Base-by-base conservation (phyloP, 2,329 filamentous ascomycete species). In the Diaporthe vexans region DNA sequence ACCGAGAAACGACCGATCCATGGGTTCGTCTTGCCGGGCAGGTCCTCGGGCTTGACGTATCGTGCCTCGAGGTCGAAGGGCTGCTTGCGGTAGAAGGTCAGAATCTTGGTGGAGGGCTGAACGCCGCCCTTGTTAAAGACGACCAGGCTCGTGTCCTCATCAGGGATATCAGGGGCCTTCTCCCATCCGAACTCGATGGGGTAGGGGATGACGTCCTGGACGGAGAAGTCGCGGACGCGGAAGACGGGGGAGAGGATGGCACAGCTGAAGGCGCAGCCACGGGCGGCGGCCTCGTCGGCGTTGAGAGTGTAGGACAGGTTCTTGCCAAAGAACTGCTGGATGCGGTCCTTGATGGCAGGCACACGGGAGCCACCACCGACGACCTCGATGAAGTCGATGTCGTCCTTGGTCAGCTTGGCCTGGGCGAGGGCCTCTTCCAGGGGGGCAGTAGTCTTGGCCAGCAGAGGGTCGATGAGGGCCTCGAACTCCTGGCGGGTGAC, bases 111-210 rank as follows among this genome's bases (percentile, higher is more conserved):
- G 8, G 96, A 98, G 72, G 97, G 97, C 89, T 99, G 93, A 77
- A 97, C 92, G 82, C 98, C 98, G 84, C 96, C 96, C 85, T 94
- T 95, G 91, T 97, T 97, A 87, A 99, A 99, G 81, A 99, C 97
- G 48, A 94, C 98, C 79, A 99, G 89, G 87, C 93, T 97, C 73
- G 97, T 98, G 84, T 98, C 97, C 89, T 99, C 97, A 80, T 99
- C 97, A 35, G 97, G 97, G 79, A 99, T 99, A 81, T 99, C 97
- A 75, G 95, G 92, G 35, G 96, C 97, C 89, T 98, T 97, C 89
- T 99, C 97, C 97, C 97, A 99, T 71, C 93, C 94, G 85, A 99
- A 99, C 84, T 99, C 96, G 83, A 99, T 97, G 65, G 97, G 97
- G 88, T 98, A 99, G 88, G 93, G 95, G 86, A 98, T 94, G 80